Evolutionary conservation across 2,329 filamentous ascomycete species (phyloP), one percentile per base, ranked within the genome.

Genomic region (Blumeria graminis): DNA sequence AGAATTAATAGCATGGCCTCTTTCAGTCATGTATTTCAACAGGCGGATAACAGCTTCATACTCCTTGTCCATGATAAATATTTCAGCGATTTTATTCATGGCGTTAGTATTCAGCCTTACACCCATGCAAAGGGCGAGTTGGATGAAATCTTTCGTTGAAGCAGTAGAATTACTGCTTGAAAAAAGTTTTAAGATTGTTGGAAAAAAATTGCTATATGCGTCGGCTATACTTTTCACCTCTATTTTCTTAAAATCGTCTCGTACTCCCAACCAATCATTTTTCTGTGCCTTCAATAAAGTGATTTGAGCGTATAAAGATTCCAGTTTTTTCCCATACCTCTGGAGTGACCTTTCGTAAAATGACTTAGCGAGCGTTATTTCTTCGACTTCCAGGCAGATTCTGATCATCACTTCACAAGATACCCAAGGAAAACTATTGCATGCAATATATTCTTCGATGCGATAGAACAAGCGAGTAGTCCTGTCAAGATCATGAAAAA

Each of bases 391-490:
- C 7, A 68, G 48, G 55, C 63, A 67, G 32, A 60, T 64, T 34
- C 65, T 64, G 32, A 67, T 65, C 28, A 66, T 65, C 13, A 60
- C 60, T 36, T 58, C 60, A 56, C 66, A 67, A 43, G 58, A 46
- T 32, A 62, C 62, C 39, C 61, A 57, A 11, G 64, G 64, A 41
- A 60, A 59, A 28, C 56, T 53, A 14, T 57, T 59, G 6, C 36
- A 28, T 32, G 55, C 34, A 50, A 60, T 28, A 3, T 60, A 46
- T 18, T 56, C 51, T 36, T 63, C 57, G 1, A 65, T 55, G 3
- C 63, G 59, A 9, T 61, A 56, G 46, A 68, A 67, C 9, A 64
- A 55, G 3, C 56, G 60, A 56, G 55, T 51, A 36, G 62, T 62
- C 18, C 45, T 54, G 5, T 43, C 33, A n/a, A 68, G 59, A 52